Percentiles rank a stretch among this genome's conserved stretches.
phyloP scores from a whole-genome alignment of 768 basidiomycete genomes.

The Hericium coralloides region DNA sequence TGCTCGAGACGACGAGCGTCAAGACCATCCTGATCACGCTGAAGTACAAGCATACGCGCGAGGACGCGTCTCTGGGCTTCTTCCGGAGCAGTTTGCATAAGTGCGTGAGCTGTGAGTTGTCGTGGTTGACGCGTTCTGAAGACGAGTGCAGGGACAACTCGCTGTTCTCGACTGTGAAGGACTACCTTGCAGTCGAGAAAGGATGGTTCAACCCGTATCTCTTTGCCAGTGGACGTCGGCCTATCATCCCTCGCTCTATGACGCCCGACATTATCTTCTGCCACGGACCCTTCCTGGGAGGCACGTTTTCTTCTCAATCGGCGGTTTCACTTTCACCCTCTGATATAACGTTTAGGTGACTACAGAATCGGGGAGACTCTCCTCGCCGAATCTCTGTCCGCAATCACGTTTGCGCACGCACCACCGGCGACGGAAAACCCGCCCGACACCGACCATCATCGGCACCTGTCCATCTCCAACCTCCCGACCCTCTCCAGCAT shows the following conservation, averaged over 20 bases:
- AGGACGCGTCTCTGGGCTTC: conserved; percentile 53
- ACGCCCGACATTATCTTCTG: conserved; percentile 59
- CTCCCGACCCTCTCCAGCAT: conserved; percentile 33
- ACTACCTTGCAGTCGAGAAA: conserved; percentile 54
- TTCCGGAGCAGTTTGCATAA: conserved; percentile 51
- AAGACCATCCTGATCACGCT: conserved; percentile 53
- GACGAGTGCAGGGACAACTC: conserved; percentile 36
- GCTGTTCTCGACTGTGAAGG: conserved; percentile 50
- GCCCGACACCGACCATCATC: conserved; percentile 8
- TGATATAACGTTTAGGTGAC: conserved; percentile 33
- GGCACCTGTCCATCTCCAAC: conserved; percentile 21
- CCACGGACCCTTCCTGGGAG: conserved; percentile 54
- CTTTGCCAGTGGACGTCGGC: conserved; percentile 50
- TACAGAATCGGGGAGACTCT: conserved; percentile 51
- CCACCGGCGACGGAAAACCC: conserved; percentile 12
- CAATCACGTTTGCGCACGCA: conserved; percentile 33
- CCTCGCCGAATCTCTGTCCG: conserved; percentile 45
- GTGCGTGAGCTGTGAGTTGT: conserved; percentile 23
- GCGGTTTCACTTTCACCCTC: neutral
- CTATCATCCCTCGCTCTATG: conserved; percentile 52
- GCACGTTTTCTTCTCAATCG: conserved; percentile 19
- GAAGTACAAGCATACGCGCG: conserved; percentile 46
- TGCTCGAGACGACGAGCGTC: conserved; percentile 47
- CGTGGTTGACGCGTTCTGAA: neutral
- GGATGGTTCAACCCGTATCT: conserved; percentile 65